Evolutionary conservation across 768 basidiomycete species (phyloP), one percentile per base, ranked within the genome.

Genomic region (Mycena vitilis): DNA sequence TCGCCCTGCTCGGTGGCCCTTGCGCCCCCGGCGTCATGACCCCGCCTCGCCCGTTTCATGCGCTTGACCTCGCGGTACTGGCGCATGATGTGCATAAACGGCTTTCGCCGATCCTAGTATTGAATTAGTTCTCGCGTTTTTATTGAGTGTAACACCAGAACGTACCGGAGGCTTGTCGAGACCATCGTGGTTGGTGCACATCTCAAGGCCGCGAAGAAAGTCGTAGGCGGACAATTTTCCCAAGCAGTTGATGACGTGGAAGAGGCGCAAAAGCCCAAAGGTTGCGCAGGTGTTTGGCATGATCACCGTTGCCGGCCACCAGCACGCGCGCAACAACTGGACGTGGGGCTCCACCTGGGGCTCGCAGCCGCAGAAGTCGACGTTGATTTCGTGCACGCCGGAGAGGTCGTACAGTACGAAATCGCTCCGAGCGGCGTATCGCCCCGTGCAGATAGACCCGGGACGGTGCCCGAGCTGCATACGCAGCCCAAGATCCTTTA

Each of bases 161-260:
- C n/a, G n/a, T n/a, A 73, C 60, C 60, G 51, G 60, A 0, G 48
- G 37, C 16, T 12, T 22, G 16, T 52, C 51, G 34, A 62, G 23
- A 4, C 60, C 49, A 25, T 62, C 37, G 38, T 62, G 25, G 38
- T 52, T 62, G 1, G 60, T 62, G 36, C 34, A 42, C 36, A 49
- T 23, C 36, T 62, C 60, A 4, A 62, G 49, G n/a, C 49, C 60
- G 8, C 60, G 60, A 6, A 62, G 20, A 48, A 40, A 73, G 20
- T 70, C 60, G 38, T 70, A 73, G 9, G 59, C 60, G 0, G 64
- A 65, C 0, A 64, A n/a, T 48, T 73, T 73, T 2, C 58, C 64
- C 45, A 62, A 18, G 16, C 70, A 60, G 10, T 70, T 58, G 37
- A 69, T 38, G 8, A 64, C 15, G 16, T 69, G 71, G 38, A 67